These are phyloP conservation scores for Olyra latifolia DNA, from an alignment of 176 grass and related monocot genomes.

Conservation along the genomic window DNA sequence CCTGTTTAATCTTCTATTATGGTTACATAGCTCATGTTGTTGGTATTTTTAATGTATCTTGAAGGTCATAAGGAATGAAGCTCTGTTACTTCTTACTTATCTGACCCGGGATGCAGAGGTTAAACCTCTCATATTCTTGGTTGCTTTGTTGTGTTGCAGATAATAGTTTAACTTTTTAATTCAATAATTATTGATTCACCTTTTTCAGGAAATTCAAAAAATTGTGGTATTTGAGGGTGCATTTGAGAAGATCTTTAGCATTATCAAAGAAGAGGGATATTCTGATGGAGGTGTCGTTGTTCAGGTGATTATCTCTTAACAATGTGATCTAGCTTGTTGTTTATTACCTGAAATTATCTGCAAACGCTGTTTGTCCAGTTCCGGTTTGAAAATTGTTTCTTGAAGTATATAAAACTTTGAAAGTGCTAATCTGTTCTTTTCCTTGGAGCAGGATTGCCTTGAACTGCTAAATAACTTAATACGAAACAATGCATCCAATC, in stretches of 20 bases:
- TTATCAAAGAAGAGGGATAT: constrained; percentile 93
- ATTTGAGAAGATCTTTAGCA: constrained; percentile 99
- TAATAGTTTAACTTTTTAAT: not conserved
- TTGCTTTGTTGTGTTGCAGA: constrained; percentile 18
- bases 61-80: constrained; percentile 99
- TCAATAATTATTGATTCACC: constrained; percentile 2
- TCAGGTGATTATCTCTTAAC: constrained; percentile 62
- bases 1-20: constrained; percentile 9
- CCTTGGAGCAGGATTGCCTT: constrained; percentile 79
- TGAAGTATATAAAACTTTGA: constrained; percentile 15
- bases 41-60: constrained; percentile 28
- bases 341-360: not conserved
- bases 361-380: not conserved
- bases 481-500: constrained; percentile 85
- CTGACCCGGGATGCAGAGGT: constrained; percentile 96
- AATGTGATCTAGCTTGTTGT: constrained; percentile 18
- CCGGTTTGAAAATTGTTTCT: constrained; percentile 19
- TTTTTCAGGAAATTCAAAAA: constrained; percentile 98
- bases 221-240: constrained; percentile 97
- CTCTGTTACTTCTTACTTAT: constrained; percentile 94
- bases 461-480: constrained; percentile 97
- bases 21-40: constrained; percentile 21
- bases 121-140: constrained; percentile 26
- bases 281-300: constrained; percentile 99
- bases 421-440: constrained; percentile 36